Evolutionary conservation across 2,329 filamentous ascomycete species (phyloP).

Genomic region (Ramichloridium luteum): DNA sequence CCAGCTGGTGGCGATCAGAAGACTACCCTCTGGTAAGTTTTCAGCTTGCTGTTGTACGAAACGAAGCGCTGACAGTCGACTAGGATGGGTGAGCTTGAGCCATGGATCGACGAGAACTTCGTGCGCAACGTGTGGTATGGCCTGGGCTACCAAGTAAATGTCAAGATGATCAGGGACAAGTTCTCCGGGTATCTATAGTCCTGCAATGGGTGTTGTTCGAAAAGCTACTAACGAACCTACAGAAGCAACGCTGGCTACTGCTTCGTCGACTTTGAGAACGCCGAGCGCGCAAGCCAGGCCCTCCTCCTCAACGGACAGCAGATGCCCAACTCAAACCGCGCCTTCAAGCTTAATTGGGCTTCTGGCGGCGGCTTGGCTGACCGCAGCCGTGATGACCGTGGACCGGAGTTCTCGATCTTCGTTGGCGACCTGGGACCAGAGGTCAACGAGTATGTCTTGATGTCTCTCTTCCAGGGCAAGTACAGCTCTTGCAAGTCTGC

Average conservation of each 20-base stretch:
- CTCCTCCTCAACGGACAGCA: slow-evolving; percentile 76
- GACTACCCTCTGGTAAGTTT: slow-evolving; percentile 41
- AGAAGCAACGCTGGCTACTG: slow-evolving; percentile 91
- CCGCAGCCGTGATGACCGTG: slow-evolving; percentile 86
- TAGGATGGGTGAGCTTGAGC: slow-evolving; percentile 98
- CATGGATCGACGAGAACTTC: slow-evolving; percentile 99
- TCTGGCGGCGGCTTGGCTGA: slow-evolving; percentile 92
- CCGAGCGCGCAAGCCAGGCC: slow-evolving; percentile 81
- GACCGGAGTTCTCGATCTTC: slow-evolving; percentile 93
- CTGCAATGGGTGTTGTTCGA: not conserved
- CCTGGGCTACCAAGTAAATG: slow-evolving; percentile 87
- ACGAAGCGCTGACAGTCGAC: slow-evolving; percentile 7
- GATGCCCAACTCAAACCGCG: slow-evolving; percentile 86
- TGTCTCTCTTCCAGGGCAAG: slow-evolving; percentile 90
- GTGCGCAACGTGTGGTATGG: slow-evolving; percentile 91
- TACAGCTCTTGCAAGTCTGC: slow-evolving; percentile 97
- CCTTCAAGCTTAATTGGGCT: slow-evolving; percentile 99
- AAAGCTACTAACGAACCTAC: slow-evolving; percentile 8
- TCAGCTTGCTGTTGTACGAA: not conserved
- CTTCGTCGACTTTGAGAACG: slow-evolving; percentile 81
- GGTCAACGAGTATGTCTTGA: slow-evolving; percentile 95
- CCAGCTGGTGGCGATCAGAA: slow-evolving; percentile 34
- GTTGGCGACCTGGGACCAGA: slow-evolving; percentile 95
- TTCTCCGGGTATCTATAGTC: slow-evolving; percentile 68
- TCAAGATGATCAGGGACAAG: slow-evolving; percentile 99